Conservation (phyloP, 306 rosid genomes). For the Abrus precatorius region DNA sequence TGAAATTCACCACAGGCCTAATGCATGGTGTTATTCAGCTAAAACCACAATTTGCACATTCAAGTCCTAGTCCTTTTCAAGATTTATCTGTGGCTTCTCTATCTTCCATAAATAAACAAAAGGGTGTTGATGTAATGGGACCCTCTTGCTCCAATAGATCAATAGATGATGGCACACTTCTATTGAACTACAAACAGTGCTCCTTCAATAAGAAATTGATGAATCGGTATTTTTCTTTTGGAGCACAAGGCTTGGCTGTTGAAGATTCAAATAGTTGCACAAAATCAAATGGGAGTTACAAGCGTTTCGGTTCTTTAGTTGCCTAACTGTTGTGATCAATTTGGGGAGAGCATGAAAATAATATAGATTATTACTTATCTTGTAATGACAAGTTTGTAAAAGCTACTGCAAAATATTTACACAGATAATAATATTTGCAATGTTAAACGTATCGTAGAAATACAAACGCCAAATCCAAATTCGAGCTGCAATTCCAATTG, state of each 20-base stretch:
- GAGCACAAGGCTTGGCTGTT: constrained; percentile 66
- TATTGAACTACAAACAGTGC: constrained; percentile 49
- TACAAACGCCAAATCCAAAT: background rate
- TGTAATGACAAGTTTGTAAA: background rate
- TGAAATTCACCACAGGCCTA: constrained; percentile 72
- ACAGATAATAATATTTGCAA: background rate
- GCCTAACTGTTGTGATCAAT: constrained; percentile 45
- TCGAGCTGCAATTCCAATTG: background rate
- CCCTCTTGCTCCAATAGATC: constrained; percentile 55
- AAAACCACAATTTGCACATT: constrained; percentile 58
- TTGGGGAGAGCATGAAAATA: constrained; percentile 9
- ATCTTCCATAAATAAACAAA: constrained; percentile 53
- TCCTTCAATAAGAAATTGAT: constrained; percentile 69
- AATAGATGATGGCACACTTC: constrained; percentile 36
- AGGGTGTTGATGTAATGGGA: constrained; percentile 50
- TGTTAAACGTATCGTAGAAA: background rate
- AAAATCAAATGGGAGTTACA: constrained; percentile 49
- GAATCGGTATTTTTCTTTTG: constrained; percentile 74
- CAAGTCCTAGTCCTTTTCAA: constrained; percentile 53
- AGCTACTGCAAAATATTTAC: background rate
- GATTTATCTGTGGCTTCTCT: constrained; percentile 61
- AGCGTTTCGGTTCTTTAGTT: constrained; percentile 62
- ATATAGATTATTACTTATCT: constrained; percentile 12
- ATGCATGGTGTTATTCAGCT: constrained; percentile 86
- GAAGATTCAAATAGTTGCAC: constrained; percentile 62